Percentiles rank a stretch among this genome's conserved stretches.
Conservation (phyloP, 768 basidiomycete genomes). For the Hypholoma fasciculare region DNA sequence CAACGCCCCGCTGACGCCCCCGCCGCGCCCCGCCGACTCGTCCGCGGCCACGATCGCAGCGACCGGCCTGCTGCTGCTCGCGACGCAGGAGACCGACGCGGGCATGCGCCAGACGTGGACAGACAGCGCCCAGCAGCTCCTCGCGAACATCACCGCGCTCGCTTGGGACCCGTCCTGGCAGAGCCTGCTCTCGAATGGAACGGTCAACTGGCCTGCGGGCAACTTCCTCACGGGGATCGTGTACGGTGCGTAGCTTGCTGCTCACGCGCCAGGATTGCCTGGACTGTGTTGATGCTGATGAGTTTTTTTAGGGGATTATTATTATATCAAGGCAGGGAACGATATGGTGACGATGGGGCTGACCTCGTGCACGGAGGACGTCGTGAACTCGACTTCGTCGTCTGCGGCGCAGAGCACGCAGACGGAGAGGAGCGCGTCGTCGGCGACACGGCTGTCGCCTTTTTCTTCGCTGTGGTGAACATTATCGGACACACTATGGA, state of each 20-base stretch:
- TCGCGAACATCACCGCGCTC: constrained; percentile 46
- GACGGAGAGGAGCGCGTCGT: neutral
- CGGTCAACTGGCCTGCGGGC: constrained; percentile 56
- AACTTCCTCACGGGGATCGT: constrained; percentile 64
- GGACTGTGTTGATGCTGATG: too few relatives aligned
- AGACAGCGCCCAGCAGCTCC: constrained; percentile 50
- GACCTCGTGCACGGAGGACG: constrained; percentile 30
- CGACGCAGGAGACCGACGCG: constrained; percentile 38
- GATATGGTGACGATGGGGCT: constrained; percentile 47
- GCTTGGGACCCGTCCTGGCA: constrained; percentile 65
- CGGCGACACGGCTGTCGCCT: constrained; percentile 9
- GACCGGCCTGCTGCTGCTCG: constrained; percentile 58
- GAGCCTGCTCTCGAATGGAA: constrained; percentile 65
- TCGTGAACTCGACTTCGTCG: neutral
- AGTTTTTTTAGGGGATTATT: constrained; percentile 61
- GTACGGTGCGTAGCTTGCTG: too few relatives aligned
- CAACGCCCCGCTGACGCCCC: constrained; percentile 58
- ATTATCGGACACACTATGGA: too few relatives aligned
- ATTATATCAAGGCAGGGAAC: constrained; percentile 57
- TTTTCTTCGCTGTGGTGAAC: constrained; percentile 3
- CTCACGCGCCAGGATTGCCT: too few relatives aligned
- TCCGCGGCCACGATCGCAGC: constrained; percentile 68
- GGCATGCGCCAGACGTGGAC: constrained; percentile 39
- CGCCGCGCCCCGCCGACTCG: constrained; percentile 62
- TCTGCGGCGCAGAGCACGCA: neutral